Conservation (phyloP, 495 filamentous ascomycete genomes). For the Melanomma pulvis-pyrius region DNA sequence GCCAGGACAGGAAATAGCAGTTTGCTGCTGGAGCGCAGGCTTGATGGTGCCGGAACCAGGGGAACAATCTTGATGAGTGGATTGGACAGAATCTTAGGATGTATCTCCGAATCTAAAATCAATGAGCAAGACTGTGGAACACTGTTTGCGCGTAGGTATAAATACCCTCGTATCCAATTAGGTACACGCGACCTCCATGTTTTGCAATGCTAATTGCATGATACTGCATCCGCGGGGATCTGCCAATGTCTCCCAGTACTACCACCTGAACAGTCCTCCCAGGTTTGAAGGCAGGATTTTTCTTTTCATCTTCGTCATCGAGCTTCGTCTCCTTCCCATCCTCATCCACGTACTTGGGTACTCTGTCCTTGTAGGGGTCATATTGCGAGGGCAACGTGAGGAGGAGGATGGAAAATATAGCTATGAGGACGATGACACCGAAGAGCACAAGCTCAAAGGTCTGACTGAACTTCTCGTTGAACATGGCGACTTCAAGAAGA, state of each 20-base stretch:
- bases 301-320: conserved; percentile 12
- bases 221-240: conserved; percentile 98
- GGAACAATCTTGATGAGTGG: conserved; percentile 68
- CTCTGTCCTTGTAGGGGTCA: conserved; percentile 28
- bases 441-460: conserved; percentile 20
- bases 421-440: conserved; percentile 13
- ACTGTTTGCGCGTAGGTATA: neutral
- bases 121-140: conserved; percentile 1
- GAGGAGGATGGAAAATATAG: conserved; percentile 25
- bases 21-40: conserved; percentile 67
- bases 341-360: conserved; percentile 13
- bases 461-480: conserved; percentile 9
- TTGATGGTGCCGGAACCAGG: conserved; percentile 62
- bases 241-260: conserved; percentile 97
- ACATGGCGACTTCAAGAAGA: neutral
- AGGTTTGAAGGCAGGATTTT: conserved; percentile 36
- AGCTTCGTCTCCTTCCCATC: neutral
- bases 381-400: conserved; percentile 36
- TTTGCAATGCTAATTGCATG: conserved; percentile 92
- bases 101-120: conserved; percentile 64
- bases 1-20: conserved; percentile 77
- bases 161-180: conserved; percentile 85
- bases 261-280: conserved; percentile 71
- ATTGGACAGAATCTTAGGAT: conserved; percentile 71
- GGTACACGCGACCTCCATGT: conserved; percentile 74